Base-by-base conservation (phyloP, 768 basidiomycete genomes). In the Calocera cornea region DNA sequence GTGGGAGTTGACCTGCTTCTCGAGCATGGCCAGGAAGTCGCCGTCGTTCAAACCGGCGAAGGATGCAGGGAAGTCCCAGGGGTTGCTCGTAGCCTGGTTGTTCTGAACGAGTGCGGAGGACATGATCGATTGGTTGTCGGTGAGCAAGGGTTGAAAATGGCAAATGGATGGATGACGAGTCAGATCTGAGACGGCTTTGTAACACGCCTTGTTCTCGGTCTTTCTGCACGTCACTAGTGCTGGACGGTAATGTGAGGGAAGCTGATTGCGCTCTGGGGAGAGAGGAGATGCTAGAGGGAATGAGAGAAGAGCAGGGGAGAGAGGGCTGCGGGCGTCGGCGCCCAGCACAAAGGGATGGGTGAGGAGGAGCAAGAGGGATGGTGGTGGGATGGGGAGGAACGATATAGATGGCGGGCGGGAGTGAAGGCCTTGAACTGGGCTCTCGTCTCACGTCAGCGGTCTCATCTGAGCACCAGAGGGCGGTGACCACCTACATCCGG, bases 1-100 rank as follows among this genome's bases (percentile, higher is more conserved):
- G 75, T 87, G 84, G 0, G 87, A 86, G 72, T 88, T 83, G 68
- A 87, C 78, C 76, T 90, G 89, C 72, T 89, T 90, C 73, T 87
- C 86, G 1, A 92, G 81, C 64, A 90, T 80, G 12, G 86, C 83
- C 49, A 91, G 83, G 69, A 92, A 88, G 77, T 90, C 88, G 72
- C 86, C 86, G 73, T 90, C 88, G 64, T 65, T 64, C n/a, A 68
- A 22, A 36, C 31, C 41, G 34, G 49, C 64, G 64, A 41, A 40
- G 38, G 67, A 33, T 0, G 36, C 64, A 29, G 68, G 66, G 29
- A 69, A 44, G 41, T 69, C 68, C 68, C 68, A 69, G 24, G 66
- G 68, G 66, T 66, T 69, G 11, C 27, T 8, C 5, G 54, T 22
- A 16, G 54, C 14, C 54, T 60, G 54, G 54, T 31, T 60, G 54